Base-by-base conservation (phyloP, 305 asterid species). In the Plantago lanceolata region DNA sequence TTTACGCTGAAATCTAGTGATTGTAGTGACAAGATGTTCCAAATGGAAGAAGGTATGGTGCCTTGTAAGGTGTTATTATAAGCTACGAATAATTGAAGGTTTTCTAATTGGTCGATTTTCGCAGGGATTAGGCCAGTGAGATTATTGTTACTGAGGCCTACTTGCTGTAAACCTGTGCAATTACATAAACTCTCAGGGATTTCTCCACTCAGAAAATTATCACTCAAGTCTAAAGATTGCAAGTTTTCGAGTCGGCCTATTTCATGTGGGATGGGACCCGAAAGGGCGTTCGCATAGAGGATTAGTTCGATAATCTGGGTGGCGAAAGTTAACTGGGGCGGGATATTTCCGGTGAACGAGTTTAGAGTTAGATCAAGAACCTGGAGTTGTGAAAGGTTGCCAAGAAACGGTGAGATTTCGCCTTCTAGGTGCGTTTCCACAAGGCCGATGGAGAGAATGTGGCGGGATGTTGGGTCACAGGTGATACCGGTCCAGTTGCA, bases 401-500 rank as follows among this genome's bases (percentile, higher is more conserved):
- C 95, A 1, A 90, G 57, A 61, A 67, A 80, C 0, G 91, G 88
- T 19, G 96, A 84, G 57, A 88, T 69, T 49, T 19, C 5, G n/a
- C 96, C 95, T 17, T 63, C 55, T 58, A 90, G 88, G 45, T 76
- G 78, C 29, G 29, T 79, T 63, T 75, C 88, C 6, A 66, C 47
- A 0, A 88, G 76, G 1, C 92, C 71, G 61, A 91, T 80, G 65
- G 90, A 81, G 19, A 81, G 40, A 66, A 88, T 85, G 3, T 60
- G 68, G 0, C 8, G 20, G 0, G 74, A 68, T 5, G 68, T 61
- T 3, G 78, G 63, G 51, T 82, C 76, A 21, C 97, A 88, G 0
- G 69, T 48, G 14, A 91, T 74, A 26, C 96, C 94, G 8, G 88
- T 58, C 95, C 97, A 88, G 75, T 81, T 91, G 79, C 97, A 88